These are phyloP conservation scores for Primulina huaijiensis DNA, from an alignment of 257 asterid genomes.

Conservation along the genomic window DNA sequence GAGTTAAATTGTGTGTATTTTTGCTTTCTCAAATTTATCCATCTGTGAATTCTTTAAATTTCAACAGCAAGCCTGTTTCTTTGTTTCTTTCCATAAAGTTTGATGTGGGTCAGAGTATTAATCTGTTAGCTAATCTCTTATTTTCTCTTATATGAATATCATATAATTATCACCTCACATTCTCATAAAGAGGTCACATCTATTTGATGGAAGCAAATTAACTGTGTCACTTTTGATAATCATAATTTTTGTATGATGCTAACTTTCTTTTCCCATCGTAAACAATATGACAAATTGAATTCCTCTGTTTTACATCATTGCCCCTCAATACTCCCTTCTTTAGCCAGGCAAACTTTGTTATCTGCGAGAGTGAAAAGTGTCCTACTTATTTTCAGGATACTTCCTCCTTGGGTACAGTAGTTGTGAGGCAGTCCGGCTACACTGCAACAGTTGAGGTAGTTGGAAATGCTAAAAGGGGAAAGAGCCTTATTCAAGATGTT, in stretches of 20 bases:
- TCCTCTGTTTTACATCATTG: neutral
- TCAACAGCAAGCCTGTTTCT: too few relatives aligned
- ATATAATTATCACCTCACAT: neutral
- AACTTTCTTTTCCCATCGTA: conserved; percentile 1
- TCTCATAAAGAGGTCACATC: neutral
- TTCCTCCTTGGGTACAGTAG: conserved; percentile 66
- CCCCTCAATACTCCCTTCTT: conserved; percentile 12
- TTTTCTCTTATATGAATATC: neutral
- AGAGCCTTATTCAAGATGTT: conserved; percentile 46
- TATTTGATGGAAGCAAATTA: conserved; percentile 9
- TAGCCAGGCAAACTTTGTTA: conserved; percentile 10
- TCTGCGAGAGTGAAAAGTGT: conserved; percentile 30
- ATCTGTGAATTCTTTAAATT: too few relatives aligned
- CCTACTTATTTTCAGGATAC: conserved; percentile 63
- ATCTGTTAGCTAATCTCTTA: neutral
- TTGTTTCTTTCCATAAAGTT: neutral
- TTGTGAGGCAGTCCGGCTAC: conserved; percentile 80
- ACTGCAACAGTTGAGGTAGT: conserved; percentile 74
- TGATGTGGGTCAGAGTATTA: conserved; percentile 5
- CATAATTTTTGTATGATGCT: conserved; percentile 11
- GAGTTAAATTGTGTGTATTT: too few relatives aligned
- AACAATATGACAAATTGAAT: neutral
- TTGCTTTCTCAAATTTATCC: too few relatives aligned
- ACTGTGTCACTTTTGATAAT: neutral
- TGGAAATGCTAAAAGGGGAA: conserved; percentile 57